phyloP scores from a whole-genome alignment of 108 stramenopile genomes.

The Nitzschia inconspicua region DNA sequence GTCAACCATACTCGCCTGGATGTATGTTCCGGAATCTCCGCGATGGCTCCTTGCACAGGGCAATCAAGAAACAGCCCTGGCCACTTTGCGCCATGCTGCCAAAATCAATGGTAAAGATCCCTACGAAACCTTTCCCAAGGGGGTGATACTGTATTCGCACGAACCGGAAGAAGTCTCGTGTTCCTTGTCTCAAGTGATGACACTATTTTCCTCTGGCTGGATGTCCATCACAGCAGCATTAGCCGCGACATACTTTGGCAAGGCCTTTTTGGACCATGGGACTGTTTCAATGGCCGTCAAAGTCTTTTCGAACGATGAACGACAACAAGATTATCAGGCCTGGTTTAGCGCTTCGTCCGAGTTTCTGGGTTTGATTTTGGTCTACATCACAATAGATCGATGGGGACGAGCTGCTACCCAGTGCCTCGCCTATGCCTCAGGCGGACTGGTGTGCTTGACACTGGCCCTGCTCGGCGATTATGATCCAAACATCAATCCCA shows the following conservation, averaged over 20 bases:
- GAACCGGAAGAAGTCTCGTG: conserved; percentile 6
- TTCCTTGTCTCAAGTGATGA: not conserved
- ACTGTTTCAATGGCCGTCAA: conserved; percentile 7
- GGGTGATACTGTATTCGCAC: not conserved
- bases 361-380: conserved; percentile 4
- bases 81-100: conserved; percentile 19
- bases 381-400: conserved; percentile 5
- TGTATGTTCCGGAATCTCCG: conserved; percentile 70
- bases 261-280: conserved; percentile 24
- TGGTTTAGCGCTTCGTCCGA: conserved; percentile 11
- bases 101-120: conserved; percentile 24
- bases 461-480: conserved; percentile 1
- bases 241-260: conserved; percentile 12
- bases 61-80: conserved; percentile 38
- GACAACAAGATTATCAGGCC: conserved; percentile 12
- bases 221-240: conserved; percentile 11
- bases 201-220: conserved; percentile 19
- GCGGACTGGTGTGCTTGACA: conserved; percentile 5
- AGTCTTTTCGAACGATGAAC: conserved; percentile 8
- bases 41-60: conserved; percentile 43
- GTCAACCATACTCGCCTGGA: conserved; percentile 27
- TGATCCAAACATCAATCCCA: not conserved
- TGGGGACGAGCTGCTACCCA: conserved; percentile 14
- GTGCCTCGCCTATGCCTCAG: conserved; percentile 3
- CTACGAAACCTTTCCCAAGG: conserved; percentile 8